These are phyloP conservation scores for Elongisporangium senticosum DNA, from an alignment of 352 stramenopile genomes.

Conservation along the genomic window DNA sequence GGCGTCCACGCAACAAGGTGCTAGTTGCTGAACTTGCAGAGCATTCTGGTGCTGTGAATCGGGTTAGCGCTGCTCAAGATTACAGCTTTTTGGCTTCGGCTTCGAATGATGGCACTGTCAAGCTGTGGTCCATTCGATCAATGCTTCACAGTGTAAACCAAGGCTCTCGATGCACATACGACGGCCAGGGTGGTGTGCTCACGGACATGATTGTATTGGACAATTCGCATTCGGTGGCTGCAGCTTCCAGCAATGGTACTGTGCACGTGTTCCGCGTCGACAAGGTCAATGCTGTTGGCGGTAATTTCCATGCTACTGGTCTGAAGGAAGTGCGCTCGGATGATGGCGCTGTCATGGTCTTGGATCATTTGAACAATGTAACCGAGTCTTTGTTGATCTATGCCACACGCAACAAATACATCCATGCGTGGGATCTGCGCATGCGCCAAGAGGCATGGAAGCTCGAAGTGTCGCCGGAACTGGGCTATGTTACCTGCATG, in stretches of 20 bases:
- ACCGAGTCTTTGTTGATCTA: constrained; percentile 92
- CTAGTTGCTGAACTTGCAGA: constrained; percentile 85
- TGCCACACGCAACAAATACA: constrained; percentile 88
- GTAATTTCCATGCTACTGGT: constrained; percentile 64
- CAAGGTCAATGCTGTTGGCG: constrained; percentile 61
- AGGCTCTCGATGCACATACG: constrained; percentile 91
- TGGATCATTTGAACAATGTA: constrained; percentile 96
- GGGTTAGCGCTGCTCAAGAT: constrained; percentile 92
- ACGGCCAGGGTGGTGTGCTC: constrained; percentile 86
- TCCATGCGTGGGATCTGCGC: constrained; percentile 91
- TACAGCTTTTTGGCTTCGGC: constrained; percentile 94
- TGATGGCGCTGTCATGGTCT: constrained; percentile 90
- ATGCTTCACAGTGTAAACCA: constrained; percentile 93
- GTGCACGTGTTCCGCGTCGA: constrained; percentile 97
- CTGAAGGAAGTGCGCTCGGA: constrained; percentile 75
- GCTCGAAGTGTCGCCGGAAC: constrained; percentile 89
- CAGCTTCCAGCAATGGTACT: constrained; percentile 81
- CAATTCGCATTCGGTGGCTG: constrained; percentile 94
- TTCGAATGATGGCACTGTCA: constrained; percentile 94
- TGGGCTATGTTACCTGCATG: constrained; percentile 95
- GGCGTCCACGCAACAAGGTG: constrained; percentile 79
- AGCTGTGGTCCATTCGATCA: constrained; percentile 93
- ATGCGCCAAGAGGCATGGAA: constrained; percentile 89
- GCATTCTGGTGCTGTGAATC: constrained; percentile 91
- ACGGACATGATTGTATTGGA: constrained; percentile 95